A percentile compares a stretch with the other conserved stretches of the same genome.
These are phyloP conservation scores for Panicum virgatum DNA, from an alignment of 202 grass and related monocot species.

Conservation along the genomic window DNA sequence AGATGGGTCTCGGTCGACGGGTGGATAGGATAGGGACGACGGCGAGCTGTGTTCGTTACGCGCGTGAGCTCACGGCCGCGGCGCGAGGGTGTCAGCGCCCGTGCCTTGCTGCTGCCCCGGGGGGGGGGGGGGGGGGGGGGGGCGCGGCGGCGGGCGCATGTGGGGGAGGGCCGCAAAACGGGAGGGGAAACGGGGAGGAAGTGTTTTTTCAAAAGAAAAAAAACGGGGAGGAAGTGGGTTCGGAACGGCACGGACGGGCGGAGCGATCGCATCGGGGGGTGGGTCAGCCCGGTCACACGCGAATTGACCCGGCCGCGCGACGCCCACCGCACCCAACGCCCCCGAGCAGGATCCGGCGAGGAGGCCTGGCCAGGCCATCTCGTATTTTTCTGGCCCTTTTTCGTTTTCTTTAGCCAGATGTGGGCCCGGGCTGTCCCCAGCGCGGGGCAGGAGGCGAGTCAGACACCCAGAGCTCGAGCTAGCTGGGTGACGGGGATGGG, in stretches of 20 bases:
- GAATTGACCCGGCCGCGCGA: conserved; percentile 16
- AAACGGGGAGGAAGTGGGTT: not conserved
- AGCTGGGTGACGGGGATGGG: conserved; percentile 34
- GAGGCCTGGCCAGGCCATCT: too few species aligned
- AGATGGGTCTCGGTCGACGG: not conserved
- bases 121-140: too few species aligned
- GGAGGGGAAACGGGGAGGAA: too few species aligned
- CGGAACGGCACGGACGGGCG: not conserved
- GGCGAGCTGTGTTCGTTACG: not conserved
- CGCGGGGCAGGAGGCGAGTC: conserved; percentile 17
- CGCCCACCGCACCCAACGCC: too few species aligned
- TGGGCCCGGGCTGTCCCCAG: conserved; percentile 41
- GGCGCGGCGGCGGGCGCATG: not conserved
- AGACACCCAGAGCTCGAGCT: conserved; percentile 24
- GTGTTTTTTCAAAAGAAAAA: too few species aligned
- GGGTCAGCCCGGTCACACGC: conserved; percentile 20
- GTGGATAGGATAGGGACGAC: not conserved
- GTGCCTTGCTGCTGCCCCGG: not conserved
- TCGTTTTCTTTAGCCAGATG: conserved; percentile 40
- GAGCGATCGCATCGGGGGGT: conserved; percentile 6
- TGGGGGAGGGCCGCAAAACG: conserved; percentile 27
- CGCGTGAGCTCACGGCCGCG: conserved; percentile 10
- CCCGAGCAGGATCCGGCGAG: too few species aligned
- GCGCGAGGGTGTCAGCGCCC: not conserved
- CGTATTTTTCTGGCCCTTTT: not conserved